Evolutionary conservation across 177 flowering plant species (phyloP), one percentile per base, ranked within the genome.

Genomic region (Vitis hybrid): DNA sequence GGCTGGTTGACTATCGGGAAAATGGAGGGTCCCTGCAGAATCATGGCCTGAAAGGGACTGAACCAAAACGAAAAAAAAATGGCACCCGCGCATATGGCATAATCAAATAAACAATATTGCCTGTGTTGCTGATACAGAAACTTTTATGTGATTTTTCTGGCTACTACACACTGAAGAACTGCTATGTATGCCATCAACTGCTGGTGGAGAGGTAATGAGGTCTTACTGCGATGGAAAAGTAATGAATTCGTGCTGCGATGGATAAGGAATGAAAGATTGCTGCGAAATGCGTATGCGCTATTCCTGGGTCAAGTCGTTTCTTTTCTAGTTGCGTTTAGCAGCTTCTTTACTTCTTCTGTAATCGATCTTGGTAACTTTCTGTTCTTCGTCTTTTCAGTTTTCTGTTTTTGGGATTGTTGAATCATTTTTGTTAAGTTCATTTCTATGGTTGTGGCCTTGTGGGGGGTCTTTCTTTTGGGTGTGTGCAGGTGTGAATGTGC

Each of bases 241-340:
- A 7, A 39, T 39, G 45, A 39, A 33, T 26, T 26, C 29, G 29
- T 26, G 45, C 45, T 39, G 45, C 45, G 7, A 39, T 39, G 67
- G 49, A 19, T 65, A 14, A 39, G 45, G 8, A 39, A 39, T 39
- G 45, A 39, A 39, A 39, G 45, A 7, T 39, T 39, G 45, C 45
- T 39, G 56, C 66, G 68, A 52, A 65, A 49, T 0, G 1, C 82
- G 7, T 77, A 51, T 57, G 11, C 69, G 1, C 73, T 90, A 66
- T 71, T 84, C 2, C 76, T 92, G 14, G 97, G 96, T 55, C 97
- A 92, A 72, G n/a, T 85, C 15, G 88, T 89, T 52, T 90, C 97
- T 66, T 69, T 90, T 60, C 26, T 63, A 4, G 76, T 88, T 45
- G 83, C 96, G 1, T 64, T 87, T 11, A 70, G 71, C 51, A 83